phyloP scores from a whole-genome alignment of 331 rosid species.

The Erythrophleum ivorense region DNA sequence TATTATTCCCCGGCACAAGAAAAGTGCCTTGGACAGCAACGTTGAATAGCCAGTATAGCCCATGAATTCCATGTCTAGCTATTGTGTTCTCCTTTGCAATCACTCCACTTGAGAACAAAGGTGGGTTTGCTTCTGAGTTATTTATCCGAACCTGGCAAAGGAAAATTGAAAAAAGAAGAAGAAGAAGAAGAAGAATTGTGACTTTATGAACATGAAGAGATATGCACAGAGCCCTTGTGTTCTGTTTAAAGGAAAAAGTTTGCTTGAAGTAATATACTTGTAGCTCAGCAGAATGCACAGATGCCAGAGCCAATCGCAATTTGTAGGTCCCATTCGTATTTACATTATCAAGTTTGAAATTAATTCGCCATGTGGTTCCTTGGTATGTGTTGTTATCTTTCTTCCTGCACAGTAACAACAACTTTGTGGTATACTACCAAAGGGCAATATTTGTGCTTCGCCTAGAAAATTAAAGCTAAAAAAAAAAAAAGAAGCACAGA shows the following conservation, averaged over 20 bases:
- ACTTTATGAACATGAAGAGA: not conserved
- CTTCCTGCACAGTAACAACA: slow-evolving; percentile 49
- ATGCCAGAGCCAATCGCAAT: slow-evolving; percentile 68
- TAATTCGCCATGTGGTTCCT: slow-evolving; percentile 74
- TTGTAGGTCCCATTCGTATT: slow-evolving; percentile 47
- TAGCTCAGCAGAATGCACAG: slow-evolving; percentile 65
- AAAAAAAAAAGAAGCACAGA: not conserved
- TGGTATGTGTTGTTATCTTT: slow-evolving; percentile 54
- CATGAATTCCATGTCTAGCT: slow-evolving; percentile 31
- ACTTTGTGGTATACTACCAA: not conserved
- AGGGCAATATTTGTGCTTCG: not conserved
- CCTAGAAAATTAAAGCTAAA: not conserved
- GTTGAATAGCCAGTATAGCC: slow-evolving; percentile 20
- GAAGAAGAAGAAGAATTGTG: not conserved
- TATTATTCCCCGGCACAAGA: slow-evolving; percentile 19
- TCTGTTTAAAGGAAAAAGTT: not conserved
- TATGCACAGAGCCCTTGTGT: not conserved
- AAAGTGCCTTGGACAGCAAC: slow-evolving; percentile 16
- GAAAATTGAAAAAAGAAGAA: not conserved
- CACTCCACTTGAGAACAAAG: slow-evolving; percentile 24
- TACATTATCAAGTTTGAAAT: slow-evolving; percentile 55
- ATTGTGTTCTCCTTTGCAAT: slow-evolving; percentile 26
- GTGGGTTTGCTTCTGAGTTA: not conserved
- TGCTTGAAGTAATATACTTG: slow-evolving; percentile 45
- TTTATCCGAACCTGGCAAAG: slow-evolving; percentile 9